Conservation (phyloP, 495 filamentous ascomycete species). For the Cudoniella acicularis region DNA sequence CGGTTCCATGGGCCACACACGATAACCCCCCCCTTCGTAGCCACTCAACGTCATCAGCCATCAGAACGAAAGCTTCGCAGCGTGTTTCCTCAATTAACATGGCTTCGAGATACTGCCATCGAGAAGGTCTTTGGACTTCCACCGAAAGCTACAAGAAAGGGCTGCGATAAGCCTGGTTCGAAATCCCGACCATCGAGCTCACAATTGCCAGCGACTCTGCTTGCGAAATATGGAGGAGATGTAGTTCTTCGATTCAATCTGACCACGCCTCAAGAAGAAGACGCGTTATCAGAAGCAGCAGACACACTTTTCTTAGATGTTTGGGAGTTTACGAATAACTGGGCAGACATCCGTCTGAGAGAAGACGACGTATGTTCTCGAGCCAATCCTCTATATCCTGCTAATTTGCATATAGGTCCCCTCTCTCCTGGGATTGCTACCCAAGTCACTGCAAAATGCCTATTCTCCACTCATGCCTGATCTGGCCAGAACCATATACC, state of each 20-base stretch:
- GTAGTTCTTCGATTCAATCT: slow-evolving; percentile 88
- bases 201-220: slow-evolving; percentile 43
- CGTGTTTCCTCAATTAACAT: slow-evolving; percentile 42
- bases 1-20: slow-evolving; percentile 21
- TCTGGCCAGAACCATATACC: slow-evolving; percentile 69
- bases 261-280: slow-evolving; percentile 63
- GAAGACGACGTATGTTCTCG: slow-evolving; percentile 63
- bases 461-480: slow-evolving; percentile 78
- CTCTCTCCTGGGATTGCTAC: slow-evolving; percentile 79
- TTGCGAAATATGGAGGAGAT: slow-evolving; percentile 70
- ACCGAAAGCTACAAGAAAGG: slow-evolving; percentile 22
- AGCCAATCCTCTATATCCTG: neutral
- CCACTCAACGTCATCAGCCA: slow-evolving; percentile 1
- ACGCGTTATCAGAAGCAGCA: slow-evolving; percentile 67
- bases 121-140: slow-evolving; percentile 59
- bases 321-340: slow-evolving; percentile 79
- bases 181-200: slow-evolving; percentile 19
- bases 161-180: slow-evolving; percentile 14
- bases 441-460: slow-evolving; percentile 65
- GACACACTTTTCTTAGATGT: slow-evolving; percentile 80
- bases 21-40: slow-evolving; percentile 6
- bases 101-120: slow-evolving; percentile 62
- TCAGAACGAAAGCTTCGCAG: slow-evolving; percentile 3
- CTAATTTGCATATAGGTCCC: slow-evolving; percentile 47
- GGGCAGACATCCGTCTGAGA: slow-evolving; percentile 81